Conservation (phyloP, 495 filamentous ascomycete genomes). For the Daldinia concentrica region DNA sequence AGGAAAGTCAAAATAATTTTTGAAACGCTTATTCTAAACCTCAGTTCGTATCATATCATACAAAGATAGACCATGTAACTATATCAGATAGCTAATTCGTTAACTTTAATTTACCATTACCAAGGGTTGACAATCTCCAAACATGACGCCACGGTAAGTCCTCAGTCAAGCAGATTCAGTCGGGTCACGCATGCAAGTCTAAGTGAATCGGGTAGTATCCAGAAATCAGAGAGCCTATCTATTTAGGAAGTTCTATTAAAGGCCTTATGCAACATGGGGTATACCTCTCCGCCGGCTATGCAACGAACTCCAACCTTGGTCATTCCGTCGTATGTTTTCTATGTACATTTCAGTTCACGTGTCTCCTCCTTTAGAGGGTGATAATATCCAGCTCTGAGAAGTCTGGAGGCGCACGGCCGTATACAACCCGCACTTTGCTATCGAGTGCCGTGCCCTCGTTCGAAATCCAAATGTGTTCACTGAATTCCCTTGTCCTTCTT, state of each 20-base stretch:
- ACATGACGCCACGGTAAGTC: neutral
- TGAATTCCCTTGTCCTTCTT: slow-evolving; percentile 75
- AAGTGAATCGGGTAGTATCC: neutral
- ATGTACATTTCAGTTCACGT: slow-evolving; percentile 30
- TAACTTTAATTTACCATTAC: too few relatives aligned
- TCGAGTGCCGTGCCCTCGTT: slow-evolving; percentile 91
- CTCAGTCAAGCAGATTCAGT: too few relatives aligned
- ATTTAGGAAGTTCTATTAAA: slow-evolving; percentile 24
- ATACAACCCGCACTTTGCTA: slow-evolving; percentile 84
- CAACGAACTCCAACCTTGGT: slow-evolving; percentile 30
- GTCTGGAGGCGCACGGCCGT: slow-evolving; percentile 88
- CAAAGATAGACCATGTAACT: neutral
- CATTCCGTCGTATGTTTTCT: slow-evolving; percentile 38
- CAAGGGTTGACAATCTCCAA: neutral
- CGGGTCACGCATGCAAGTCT: too few relatives aligned
- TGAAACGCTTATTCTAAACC: neutral
- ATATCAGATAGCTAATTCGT: neutral
- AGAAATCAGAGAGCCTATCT: slow-evolving; percentile 8
- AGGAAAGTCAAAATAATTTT: slow-evolving; percentile 1
- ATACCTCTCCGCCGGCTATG: slow-evolving; percentile 34
- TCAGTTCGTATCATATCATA: neutral
- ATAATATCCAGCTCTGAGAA: slow-evolving; percentile 92
- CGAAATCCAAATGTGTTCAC: slow-evolving; percentile 88
- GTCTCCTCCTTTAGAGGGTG: slow-evolving; percentile 64
- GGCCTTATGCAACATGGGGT: slow-evolving; percentile 29